Base-by-base conservation (phyloP, 495 filamentous ascomycete species). In the Haplographium delicatum region DNA sequence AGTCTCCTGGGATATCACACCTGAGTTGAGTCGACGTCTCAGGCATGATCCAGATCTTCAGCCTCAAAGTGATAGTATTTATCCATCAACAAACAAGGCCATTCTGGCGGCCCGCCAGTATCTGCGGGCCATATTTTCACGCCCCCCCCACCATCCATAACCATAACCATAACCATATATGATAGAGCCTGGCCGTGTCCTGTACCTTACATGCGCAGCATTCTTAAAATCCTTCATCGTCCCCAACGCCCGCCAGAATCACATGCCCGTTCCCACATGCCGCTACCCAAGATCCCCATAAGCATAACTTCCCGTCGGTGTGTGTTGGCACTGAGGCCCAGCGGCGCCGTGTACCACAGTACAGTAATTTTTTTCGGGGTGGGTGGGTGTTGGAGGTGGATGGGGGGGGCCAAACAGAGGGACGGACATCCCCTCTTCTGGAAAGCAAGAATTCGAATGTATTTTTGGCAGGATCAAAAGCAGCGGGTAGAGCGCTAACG, bases 11-110 rank as follows among this genome's bases (percentile, higher is more conserved):
- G n/a, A n/a, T n/a, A n/a, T n/a, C n/a, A n/a, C n/a, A n/a, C n/a
- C 31, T 40, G 18, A 18, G 22, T 23, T 24, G 46, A 40, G 46
- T 33, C 28, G 27, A 31, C 31, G 19, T 44, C 42, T 22, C 25
- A 40, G 19, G 16, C 35, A 13, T n/a, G 42, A 44, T 19, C 39
- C 46, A 50, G 31, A 50, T 50, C 46, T 40, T n/a, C 20, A 55
- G 46, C 45, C 39, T 24, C 13, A 6, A 5, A 13, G 5, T 15
- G 30, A 28, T 39, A 23, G 24, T 44, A 35, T n/a, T 15, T 41
- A 47, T 24, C 25, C 28, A 42, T 31, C 40, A 43, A 38, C 30
- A 43, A 56, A 56, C 42, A 51, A 20, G 40, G 46, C 46, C 53
- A 22, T 9, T 40, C 41, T 24, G 19, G 47, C 41, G 47, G 26